Evolutionary conservation across 2,329 filamentous ascomycete genomes (phyloP).

Genomic region (Pseudocercospora ulei): DNA sequence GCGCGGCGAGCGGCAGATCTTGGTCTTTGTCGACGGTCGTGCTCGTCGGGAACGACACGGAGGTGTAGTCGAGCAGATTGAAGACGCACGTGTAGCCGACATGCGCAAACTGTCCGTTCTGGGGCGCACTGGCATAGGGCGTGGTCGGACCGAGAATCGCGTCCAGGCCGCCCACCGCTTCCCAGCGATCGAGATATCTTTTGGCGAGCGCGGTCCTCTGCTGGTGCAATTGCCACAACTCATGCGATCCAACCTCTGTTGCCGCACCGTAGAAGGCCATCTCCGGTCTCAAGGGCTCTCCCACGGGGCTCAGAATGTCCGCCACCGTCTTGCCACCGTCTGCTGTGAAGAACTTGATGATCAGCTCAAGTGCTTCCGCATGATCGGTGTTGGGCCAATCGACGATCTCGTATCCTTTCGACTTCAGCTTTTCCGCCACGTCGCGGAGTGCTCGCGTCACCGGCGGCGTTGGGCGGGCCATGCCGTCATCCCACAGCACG

Average conservation of each 20-base stretch:
- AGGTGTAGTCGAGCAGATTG: constrained; percentile 43
- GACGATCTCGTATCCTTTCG: constrained; percentile 47
- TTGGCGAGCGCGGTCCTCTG: constrained; percentile 39
- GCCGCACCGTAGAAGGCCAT: constrained; percentile 41
- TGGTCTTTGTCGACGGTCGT: constrained; percentile 35
- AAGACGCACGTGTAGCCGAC: constrained; percentile 40
- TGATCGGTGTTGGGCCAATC: constrained; percentile 50
- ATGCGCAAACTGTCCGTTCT: constrained; percentile 39
- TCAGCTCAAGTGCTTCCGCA: constrained; percentile 43
- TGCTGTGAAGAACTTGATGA: constrained; percentile 42
- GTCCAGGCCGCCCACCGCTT: constrained; percentile 36
- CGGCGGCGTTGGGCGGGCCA: constrained; percentile 53
- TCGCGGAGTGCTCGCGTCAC: constrained; percentile 49
- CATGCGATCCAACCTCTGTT: constrained; percentile 37
- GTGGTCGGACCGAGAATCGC: constrained; percentile 42
- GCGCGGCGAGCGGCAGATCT: constrained; percentile 29
- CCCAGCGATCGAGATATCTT: constrained; percentile 42
- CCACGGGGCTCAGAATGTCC: constrained; percentile 36
- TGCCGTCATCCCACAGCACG: constrained; percentile 50
- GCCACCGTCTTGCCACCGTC: constrained; percentile 45
- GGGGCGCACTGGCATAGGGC: constrained; percentile 37
- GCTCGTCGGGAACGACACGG: constrained; percentile 40
- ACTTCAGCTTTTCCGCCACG: constrained; percentile 45
- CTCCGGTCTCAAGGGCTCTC: constrained; percentile 43
- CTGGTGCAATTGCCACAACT: constrained; percentile 45